These are phyloP conservation scores for Cyclotella sp. DNA, from an alignment of 108 stramenopile genomes.

Conservation along the genomic window DNA sequence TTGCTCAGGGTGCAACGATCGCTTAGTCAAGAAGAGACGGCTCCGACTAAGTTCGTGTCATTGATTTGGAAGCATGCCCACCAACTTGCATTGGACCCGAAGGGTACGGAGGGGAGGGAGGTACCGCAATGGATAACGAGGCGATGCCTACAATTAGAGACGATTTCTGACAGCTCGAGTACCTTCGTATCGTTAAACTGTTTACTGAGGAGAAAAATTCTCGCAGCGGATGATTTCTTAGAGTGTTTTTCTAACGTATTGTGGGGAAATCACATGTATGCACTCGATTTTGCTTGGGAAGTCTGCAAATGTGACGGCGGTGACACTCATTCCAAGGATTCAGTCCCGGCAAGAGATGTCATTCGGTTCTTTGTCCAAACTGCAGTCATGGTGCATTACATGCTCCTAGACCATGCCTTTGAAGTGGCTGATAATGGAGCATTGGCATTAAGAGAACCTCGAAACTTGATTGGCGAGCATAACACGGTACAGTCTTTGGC, in stretches of 20 bases:
- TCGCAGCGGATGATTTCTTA: conserved; percentile 14
- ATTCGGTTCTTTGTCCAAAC: conserved; percentile 30
- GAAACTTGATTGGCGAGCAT: conserved; percentile 14
- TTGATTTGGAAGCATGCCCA: conserved; percentile 14
- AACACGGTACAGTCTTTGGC: conserved; percentile 27
- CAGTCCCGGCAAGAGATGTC: conserved; percentile 16
- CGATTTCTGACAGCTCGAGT: conserved; percentile 11
- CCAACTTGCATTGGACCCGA: background rate
- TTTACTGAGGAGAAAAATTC: conserved; percentile 20
- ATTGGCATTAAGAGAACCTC: conserved; percentile 5
- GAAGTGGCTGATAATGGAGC: background rate
- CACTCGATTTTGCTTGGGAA: conserved; percentile 34
- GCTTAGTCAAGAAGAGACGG: background rate
- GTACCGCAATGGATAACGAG: background rate
- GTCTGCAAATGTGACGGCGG: background rate
- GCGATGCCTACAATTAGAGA: conserved; percentile 29
- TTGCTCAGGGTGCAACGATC: background rate
- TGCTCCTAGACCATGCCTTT: conserved; percentile 29
- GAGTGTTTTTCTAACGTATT: conserved; percentile 30
- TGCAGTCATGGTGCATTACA: conserved; percentile 30
- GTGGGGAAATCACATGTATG: conserved; percentile 15
- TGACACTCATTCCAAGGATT: background rate
- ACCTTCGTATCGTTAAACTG: conserved; percentile 1
- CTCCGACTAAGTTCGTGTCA: background rate
- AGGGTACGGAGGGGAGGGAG: background rate